Evolutionary conservation across 352 stramenopile species (phyloP), one percentile per base, ranked within the genome.

Genomic region (Pythium aquatile): DNA sequence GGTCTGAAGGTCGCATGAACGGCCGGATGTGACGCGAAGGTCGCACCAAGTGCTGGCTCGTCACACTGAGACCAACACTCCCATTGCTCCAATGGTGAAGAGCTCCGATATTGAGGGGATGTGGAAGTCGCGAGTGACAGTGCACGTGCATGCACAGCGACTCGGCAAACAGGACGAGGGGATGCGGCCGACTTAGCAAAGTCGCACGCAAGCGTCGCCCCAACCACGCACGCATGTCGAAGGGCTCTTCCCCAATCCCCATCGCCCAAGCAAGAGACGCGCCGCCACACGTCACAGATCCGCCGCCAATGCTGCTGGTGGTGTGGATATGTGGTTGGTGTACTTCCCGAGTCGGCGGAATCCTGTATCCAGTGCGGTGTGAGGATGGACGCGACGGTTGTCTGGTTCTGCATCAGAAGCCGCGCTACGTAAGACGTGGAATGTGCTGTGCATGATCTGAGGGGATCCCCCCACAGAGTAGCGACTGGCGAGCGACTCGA

Each of bases 21-120:
- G 1, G n/a, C n/a, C 4, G 3, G 44, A 24, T 39, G 51, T 57
- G 16, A 28, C 51, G 51, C 17, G 32, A 58, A 58, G 32, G 52
- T 58, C 51, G 53, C 32, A 8, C 24, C 30, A 58, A 29, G 33
- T 24, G 0, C 26, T 51, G 55, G 28, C 55, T 61, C 55, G 39
- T 61, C 55, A 61, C 40, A 53, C 20, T 13, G 24, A 16, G 24
- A 53, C 46, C 46, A 33, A 35, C 46, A 30, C 26, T 53, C 20
- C 46, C 46, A 53, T 33, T 53, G 20, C 46, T 33, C 46, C n/a
- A 13, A 6, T 49, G 5, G 17, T 17, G 42, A 49, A 49, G 42
- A 49, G 42, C 42, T 49, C 42, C 42, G 16, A 11, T 28, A 49
- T 28, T 16, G 9, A 0, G 16, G 42, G 17, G 42, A 13, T 28